A percentile compares a stretch with the other conserved stretches of the same genome.
phyloP scores from a whole-genome alignment of 2,329 filamentous ascomycete species.

The Aspergillus pseudoglaucus region DNA sequence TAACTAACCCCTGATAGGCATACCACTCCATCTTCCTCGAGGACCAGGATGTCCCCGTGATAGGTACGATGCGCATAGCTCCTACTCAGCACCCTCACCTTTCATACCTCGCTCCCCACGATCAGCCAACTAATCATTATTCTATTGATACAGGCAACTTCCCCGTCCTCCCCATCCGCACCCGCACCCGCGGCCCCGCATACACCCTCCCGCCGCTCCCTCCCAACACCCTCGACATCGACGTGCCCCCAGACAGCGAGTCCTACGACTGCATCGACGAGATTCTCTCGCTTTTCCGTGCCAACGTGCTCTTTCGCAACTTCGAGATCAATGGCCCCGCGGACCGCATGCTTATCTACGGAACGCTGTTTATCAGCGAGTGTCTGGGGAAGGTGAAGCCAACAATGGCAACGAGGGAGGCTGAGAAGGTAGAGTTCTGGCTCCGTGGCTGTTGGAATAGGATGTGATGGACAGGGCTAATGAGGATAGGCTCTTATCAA shows the following conservation, averaged over 20 bases:
- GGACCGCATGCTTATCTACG: slow-evolving; percentile 91
- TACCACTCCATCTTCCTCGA: slow-evolving; percentile 96
- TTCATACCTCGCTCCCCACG: slow-evolving; percentile 1
- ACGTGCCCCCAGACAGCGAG: slow-evolving; percentile 73
- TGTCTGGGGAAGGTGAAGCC: slow-evolving; percentile 83
- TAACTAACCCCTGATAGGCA: slow-evolving; percentile 52
- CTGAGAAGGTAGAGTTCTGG: slow-evolving; percentile 50
- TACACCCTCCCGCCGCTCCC: slow-evolving; percentile 69
- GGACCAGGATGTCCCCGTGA: slow-evolving; percentile 63
- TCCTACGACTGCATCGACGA: slow-evolving; percentile 97
- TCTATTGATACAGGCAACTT: slow-evolving; percentile 63
- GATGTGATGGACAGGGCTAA: background rate
- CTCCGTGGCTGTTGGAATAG: background rate
- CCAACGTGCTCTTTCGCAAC: slow-evolving; percentile 98
- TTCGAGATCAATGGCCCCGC: slow-evolving; percentile 97
- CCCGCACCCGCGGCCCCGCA: slow-evolving; percentile 89
- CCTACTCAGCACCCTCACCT: slow-evolving; percentile 18
- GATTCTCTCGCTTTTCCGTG: slow-evolving; percentile 84
- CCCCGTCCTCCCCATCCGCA: slow-evolving; percentile 87
- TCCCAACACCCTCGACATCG: slow-evolving; percentile 45
- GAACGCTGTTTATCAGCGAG: slow-evolving; percentile 90
- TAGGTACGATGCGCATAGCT: slow-evolving; percentile 41
- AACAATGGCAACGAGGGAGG: slow-evolving; percentile 57
- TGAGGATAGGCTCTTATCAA: slow-evolving; percentile 70
- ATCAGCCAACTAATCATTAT: background rate